Evolutionary conservation across 805 yeast species (phyloP).

Genomic region (Pichia occidentalis): DNA sequence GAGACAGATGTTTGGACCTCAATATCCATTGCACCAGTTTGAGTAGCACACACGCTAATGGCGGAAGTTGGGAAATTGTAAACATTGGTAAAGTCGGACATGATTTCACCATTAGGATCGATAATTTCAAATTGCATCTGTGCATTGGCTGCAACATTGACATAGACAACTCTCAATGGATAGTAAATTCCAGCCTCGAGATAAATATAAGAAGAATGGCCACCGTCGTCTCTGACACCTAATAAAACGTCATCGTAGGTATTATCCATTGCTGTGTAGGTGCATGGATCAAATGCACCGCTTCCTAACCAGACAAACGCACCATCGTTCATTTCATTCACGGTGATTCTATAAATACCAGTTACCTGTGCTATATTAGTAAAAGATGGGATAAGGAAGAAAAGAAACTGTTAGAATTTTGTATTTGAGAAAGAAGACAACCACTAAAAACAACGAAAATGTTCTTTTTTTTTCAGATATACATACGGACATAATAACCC

Average conservation of each 20-base stretch:
- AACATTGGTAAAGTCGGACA: conserved; percentile 4
- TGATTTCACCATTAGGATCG: conserved; percentile 9
- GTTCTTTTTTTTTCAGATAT: neutral
- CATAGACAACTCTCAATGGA: conserved; percentile 15
- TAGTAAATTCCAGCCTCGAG: conserved; percentile 13
- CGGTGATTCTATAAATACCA: conserved; percentile 23
- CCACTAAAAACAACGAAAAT: neutral
- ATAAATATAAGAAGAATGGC: conserved; percentile 10
- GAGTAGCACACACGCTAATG: conserved; percentile 1
- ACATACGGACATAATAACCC: conserved; percentile 15
- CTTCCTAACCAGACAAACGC: conserved; percentile 28
- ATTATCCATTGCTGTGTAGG: neutral
- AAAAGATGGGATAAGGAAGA: neutral
- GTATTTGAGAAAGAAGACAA: conserved; percentile 5
- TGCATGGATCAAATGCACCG: conserved; percentile 30
- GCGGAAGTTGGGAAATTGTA: conserved; percentile 1
- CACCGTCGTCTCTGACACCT: conserved; percentile 1
- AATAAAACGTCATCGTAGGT: conserved; percentile 5
- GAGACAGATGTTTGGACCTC: conserved; percentile 4
- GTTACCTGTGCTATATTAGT: conserved; percentile 19
- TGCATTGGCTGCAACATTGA: conserved; percentile 4
- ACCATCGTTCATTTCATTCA: conserved; percentile 24
- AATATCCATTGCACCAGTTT: neutral
- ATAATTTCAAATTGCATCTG: conserved; percentile 8
- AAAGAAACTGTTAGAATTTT: conserved; percentile 20